Evolutionary conservation across 305 asterid species (phyloP).

Genomic region (Fraxinus sp.): DNA sequence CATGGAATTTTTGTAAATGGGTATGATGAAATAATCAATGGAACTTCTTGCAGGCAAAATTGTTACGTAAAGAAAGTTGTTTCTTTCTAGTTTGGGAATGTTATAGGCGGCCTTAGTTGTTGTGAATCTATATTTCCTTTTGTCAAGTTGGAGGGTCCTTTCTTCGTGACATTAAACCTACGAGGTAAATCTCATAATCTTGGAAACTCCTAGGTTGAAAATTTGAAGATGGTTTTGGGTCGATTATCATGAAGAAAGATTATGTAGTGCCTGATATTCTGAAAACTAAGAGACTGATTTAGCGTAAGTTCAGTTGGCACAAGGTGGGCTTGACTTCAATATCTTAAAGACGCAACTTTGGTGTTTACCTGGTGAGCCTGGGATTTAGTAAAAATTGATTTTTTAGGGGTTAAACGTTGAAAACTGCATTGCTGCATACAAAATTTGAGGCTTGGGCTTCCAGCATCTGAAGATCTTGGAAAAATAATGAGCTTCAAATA

Average conservation of each 20-base stretch:
- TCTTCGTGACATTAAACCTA: neutral
- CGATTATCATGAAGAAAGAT: neutral
- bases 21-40: neutral
- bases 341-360: neutral
- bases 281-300: neutral
- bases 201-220: neutral
- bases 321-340: neutral
- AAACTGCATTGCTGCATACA: neutral
- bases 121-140: neutral
- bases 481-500: neutral
- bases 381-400: neutral
- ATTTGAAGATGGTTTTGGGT: neutral
- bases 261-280: neutral
- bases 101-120: neutral
- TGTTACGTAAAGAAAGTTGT: neutral
- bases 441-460: neutral
- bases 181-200: neutral
- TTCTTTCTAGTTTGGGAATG: neutral
- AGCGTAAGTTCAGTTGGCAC: neutral
- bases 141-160: neutral
- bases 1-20: neutral
- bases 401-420: neutral
- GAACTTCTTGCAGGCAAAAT: neutral
- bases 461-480: neutral
- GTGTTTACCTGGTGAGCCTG: neutral